phyloP scores from a whole-genome alignment of 2,329 filamentous ascomycete species.

The Verticillium nonalfalfae region DNA sequence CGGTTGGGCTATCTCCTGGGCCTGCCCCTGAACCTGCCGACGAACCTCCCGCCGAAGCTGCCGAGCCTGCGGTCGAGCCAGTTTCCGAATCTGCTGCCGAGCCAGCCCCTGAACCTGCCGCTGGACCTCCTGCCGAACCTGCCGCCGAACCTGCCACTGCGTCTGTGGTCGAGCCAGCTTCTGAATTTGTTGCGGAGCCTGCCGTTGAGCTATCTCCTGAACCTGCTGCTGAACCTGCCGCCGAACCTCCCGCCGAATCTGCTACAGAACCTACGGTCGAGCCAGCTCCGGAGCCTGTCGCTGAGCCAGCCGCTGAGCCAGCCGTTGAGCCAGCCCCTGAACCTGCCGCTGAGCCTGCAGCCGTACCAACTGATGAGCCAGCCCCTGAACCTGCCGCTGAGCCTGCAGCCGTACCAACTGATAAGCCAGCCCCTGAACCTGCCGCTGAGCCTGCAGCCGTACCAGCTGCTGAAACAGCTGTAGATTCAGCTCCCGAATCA shows the following conservation, averaged over 20 bases:
- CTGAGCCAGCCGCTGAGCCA: not conserved
- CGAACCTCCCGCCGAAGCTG: not conserved
- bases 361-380: not conserved
- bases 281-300: conserved; percentile 13
- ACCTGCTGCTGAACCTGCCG: not conserved
- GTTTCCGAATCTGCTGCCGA: conserved; percentile 17
- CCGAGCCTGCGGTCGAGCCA: conserved; percentile 19
- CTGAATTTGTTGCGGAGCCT: not conserved
- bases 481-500: not conserved
- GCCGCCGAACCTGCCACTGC: not conserved
- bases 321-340: not conserved
- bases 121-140: not conserved
- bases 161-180: too few relatives aligned
- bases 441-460: not conserved
- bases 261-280: too few relatives aligned
- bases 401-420: not conserved
- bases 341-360: not conserved
- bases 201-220: not conserved
- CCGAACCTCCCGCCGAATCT: not conserved
- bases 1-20: not conserved
- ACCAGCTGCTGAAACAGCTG: not conserved
- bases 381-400: not conserved
- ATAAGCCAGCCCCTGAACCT: not conserved
- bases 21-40: not conserved
- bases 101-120: not conserved